Percentiles rank a stretch among this genome's conserved stretches.
Conservation (phyloP, 495 filamentous ascomycete species). For the Penicillium cataractarum region DNA sequence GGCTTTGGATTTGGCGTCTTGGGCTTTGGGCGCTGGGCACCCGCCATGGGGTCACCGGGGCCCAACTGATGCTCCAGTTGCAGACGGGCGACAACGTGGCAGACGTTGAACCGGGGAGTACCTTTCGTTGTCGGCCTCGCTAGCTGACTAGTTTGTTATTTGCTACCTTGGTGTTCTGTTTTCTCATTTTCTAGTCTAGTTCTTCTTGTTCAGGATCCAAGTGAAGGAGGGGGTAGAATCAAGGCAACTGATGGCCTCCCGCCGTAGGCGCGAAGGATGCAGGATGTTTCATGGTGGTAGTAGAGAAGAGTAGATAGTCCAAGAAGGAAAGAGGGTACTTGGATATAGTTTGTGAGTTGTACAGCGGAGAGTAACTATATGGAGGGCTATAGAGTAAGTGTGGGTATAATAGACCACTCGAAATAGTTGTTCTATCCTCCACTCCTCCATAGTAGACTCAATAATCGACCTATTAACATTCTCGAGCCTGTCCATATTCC, state of each 20-base stretch:
- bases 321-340: not conserved
- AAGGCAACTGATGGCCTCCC: constrained; percentile 8
- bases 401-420: not conserved
- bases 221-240: not conserved
- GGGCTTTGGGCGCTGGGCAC: constrained; percentile 14
- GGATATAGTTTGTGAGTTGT: not conserved
- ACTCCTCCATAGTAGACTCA: not conserved
- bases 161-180: not conserved
- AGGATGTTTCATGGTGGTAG: not conserved
- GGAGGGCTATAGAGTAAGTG: not conserved
- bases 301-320: not conserved
- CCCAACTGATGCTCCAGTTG: constrained; percentile 21
- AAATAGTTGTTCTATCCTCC: no score
- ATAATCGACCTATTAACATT: not conserved
- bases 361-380: no score
- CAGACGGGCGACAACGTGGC: constrained; percentile 29
- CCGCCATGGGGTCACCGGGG: constrained; percentile 22
- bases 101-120: constrained; percentile 17
- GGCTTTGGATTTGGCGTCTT: not conserved
- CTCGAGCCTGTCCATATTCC: not conserved
- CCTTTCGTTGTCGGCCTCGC: not conserved
- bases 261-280: constrained; percentile 22
- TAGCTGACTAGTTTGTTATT: not conserved
- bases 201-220: not conserved
- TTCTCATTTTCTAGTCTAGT: not conserved